Conservation (phyloP, 768 basidiomycete genomes). For the Lactifluus subvellereus region DNA sequence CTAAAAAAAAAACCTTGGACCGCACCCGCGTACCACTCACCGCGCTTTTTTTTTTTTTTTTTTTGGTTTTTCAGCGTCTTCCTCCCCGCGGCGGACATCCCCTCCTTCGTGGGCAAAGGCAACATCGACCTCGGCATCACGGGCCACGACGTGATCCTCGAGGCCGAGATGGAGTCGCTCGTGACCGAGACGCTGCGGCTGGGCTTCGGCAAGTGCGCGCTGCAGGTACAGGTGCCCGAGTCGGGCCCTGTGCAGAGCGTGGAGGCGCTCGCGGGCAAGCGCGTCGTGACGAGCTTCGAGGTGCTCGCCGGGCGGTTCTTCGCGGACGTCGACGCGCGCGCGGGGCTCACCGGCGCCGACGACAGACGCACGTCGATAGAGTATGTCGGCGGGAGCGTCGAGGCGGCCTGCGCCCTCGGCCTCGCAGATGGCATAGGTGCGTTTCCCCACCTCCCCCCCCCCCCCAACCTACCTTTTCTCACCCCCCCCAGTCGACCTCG, state of each 20-base stretch:
- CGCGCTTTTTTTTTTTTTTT: too few species aligned
- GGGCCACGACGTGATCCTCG: slow-evolving; percentile 95
- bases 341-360: slow-evolving; percentile 42
- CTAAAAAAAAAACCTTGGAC: too few species aligned
- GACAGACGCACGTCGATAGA: slow-evolving; percentile 66
- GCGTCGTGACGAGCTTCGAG: slow-evolving; percentile 93
- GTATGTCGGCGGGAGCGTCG: slow-evolving; percentile 96
- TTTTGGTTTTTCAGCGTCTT: slow-evolving; percentile 60
- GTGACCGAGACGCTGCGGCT: slow-evolving; percentile 79
- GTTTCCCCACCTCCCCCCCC: slow-evolving; percentile 25
- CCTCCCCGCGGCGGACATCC: slow-evolving; percentile 94
- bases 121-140: slow-evolving; percentile 97
- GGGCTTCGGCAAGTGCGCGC: slow-evolving; percentile 86
- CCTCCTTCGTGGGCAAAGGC: slow-evolving; percentile 97
- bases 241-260: slow-evolving; percentile 57
- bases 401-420: slow-evolving; percentile 94
- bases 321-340: slow-evolving; percentile 48
- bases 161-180: slow-evolving; percentile 72
- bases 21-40: too few species aligned
- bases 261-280: slow-evolving; percentile 81
- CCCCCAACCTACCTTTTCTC: background rate
- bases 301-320: slow-evolving; percentile 83
- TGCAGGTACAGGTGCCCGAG: slow-evolving; percentile 91
- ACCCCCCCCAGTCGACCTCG: slow-evolving; percentile 77
- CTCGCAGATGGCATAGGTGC: slow-evolving; percentile 94